Evolutionary conservation across 192 early-diverging fungal species (phyloP).

Genomic region (Coemansia furcata): DNA sequence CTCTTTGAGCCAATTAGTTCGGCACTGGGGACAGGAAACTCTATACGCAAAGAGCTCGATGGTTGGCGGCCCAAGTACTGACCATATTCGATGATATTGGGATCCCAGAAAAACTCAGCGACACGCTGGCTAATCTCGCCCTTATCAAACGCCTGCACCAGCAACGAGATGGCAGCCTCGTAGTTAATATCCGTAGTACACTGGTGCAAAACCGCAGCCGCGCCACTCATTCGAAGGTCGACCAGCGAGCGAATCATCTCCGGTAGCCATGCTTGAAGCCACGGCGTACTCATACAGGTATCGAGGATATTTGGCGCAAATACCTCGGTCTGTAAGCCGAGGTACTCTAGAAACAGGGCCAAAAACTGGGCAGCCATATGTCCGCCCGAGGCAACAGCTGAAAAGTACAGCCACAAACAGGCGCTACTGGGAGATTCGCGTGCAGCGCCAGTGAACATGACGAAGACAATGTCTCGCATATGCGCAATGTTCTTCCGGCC

Average conservation of each 20-base stretch:
- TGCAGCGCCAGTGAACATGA: conserved; percentile 5
- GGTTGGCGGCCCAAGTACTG: conserved; percentile 25
- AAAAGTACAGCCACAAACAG: conserved; percentile 24
- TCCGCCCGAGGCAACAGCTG: conserved; percentile 12
- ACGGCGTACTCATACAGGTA: conserved; percentile 5
- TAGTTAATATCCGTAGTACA: conserved; percentile 15
- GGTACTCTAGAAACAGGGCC: conserved; percentile 22
- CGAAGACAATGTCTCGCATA: conserved; percentile 15
- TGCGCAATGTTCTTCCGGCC: conserved; percentile 17
- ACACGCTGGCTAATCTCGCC: conserved; percentile 19
- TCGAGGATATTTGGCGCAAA: conserved; percentile 13
- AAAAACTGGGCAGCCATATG: conserved; percentile 4
- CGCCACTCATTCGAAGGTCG: conserved; percentile 17
- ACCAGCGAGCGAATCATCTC: conserved; percentile 14
- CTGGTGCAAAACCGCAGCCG: conserved; percentile 37
- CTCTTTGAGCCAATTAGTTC: conserved; percentile 12
- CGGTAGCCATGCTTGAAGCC: conserved; percentile 24
- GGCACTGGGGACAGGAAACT: conserved; percentile 18
- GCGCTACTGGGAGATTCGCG: conserved; percentile 7
- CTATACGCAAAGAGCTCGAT: background rate
- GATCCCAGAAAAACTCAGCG: conserved; percentile 42
- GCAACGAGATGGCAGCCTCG: conserved; percentile 19
- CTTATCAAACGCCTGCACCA: conserved; percentile 35
- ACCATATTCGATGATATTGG: conserved; percentile 42
- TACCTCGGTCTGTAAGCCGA: conserved; percentile 7